Base-by-base conservation (phyloP, 495 filamentous ascomycete genomes). In the Tuber microsphaerosporum region DNA sequence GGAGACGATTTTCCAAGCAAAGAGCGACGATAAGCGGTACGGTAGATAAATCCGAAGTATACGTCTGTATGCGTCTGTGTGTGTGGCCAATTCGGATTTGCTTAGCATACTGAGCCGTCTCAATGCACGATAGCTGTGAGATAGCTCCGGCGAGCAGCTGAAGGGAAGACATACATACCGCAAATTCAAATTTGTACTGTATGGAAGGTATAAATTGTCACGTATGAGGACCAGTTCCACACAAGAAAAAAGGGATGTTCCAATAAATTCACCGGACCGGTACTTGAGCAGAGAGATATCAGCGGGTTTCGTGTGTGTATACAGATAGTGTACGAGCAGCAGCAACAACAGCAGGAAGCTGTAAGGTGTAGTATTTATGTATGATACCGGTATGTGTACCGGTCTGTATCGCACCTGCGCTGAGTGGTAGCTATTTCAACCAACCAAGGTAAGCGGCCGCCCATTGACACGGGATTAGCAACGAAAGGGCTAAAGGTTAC, bases 81-180 rank as follows among this genome's bases (percentile, higher is more conserved):
- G 56, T 65, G n/a, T 65, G 56, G 56, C n/a, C 56, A 65, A 17
- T 17, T 65, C 20, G 56, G 56, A 65, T 65, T 65, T 65, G 26
- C 56, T 65, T 65, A 65, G n/a, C 56, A 31, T 65, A 56, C 56
- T 79, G 51, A 42, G 41, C 14, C 74, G 71, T 69, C 68, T 41
- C 71, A 68, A 61, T 39, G 39, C 72, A 74, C 37, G 70, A 71
- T 75, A 72, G 39, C 73, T 41, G 69, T 17, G 45, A 5, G 41
- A 56, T 34, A 72, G 44, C 46, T 69, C 12, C 31, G 56, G 26
- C 26, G 3, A 12, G 56, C 56, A 56, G 48, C 22, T n/a, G 48
- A 56, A 56, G 48, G 22, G 48, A 56, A 56, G 48, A 20, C 22
- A n/a, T 56, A 56, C 48, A 65, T 65, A 65, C 56, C 12, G 56